Base-by-base conservation (phyloP, 2,329 filamentous ascomycete genomes). In the Colletotrichum agaves region DNA sequence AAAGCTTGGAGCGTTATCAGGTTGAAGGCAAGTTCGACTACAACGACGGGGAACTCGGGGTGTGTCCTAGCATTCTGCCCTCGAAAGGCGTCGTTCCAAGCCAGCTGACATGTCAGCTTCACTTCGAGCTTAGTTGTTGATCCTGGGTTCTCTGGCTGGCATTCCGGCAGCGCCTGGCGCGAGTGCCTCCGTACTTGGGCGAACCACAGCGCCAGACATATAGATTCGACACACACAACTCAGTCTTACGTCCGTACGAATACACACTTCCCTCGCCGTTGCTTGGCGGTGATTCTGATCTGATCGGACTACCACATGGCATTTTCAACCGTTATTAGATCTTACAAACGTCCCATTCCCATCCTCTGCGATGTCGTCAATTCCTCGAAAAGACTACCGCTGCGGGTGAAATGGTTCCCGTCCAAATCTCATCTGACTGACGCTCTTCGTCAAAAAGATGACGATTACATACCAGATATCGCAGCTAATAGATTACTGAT, bases 201-300 rank as follows among this genome's bases (percentile, higher is more conserved):
- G 31, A 49, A 39, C 57, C 57, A 60, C 57, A 50, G 27, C 44
- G 31, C 43, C 44, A 23, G n/a, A n/a, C 43, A 41, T 17, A 41
- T 50, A 15, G 46, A 52, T 61, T 61, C 46, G 35, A 23, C 23
- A 35, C 11, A 60, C 8, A 19, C 49, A 39, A 41, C 39, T 53
- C 21, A 11, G 64, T 43, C 23, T 68, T 68, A 60, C 65, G 61
- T 60, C 65, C 65, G 61, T 65, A n/a, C n/a, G n/a, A n/a, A n/a
- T n/a, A 68, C 46, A 65, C 53, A 21, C 31, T 23, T 60, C 53
- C n/a, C 31, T 41, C 21, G 21, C 64, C 53, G 64, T 64, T 64
- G 13, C 64, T 57, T 52, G 47, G 39, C 53, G 12, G 47, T 27
- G 21, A 59, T 19, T 19, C n/a, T 55, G 47, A 52, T 52, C 53